phyloP scores from a whole-genome alignment of 2,329 filamentous ascomycete species.

The Macrophomina tecta region DNA sequence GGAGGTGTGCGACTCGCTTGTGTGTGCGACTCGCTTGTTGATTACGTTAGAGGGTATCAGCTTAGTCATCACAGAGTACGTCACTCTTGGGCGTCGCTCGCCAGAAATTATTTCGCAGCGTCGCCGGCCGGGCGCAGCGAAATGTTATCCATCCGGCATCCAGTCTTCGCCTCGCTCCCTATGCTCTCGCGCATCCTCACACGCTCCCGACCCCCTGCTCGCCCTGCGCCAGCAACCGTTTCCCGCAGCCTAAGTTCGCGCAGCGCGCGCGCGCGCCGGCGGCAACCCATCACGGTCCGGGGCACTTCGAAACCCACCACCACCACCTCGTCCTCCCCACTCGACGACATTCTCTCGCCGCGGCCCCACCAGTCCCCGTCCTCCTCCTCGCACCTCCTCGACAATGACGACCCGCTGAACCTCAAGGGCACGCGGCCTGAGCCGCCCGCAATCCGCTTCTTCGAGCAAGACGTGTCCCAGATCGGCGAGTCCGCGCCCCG shows the following conservation, averaged over 20 bases:
- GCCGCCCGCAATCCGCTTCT: conserved; percentile 10
- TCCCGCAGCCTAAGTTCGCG: background rate
- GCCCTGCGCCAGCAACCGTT: background rate
- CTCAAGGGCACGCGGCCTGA: background rate
- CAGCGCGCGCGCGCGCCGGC: conserved; percentile 3
- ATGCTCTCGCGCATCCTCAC: background rate
- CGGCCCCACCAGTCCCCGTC: too few species aligned
- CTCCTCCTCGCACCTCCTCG: background rate
- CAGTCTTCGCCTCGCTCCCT: too few species aligned
- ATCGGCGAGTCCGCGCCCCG: background rate
- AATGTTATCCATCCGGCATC: too few species aligned
- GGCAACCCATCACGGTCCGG: background rate
- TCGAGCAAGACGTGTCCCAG: conserved; percentile 5
- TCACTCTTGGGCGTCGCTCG: too few species aligned
- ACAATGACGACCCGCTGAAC: conserved; percentile 8
- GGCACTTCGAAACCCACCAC: background rate
- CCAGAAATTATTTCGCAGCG: too few species aligned
- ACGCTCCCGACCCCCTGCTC: background rate
- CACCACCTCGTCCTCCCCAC: background rate
- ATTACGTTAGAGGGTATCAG: too few species aligned
- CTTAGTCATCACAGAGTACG: too few species aligned
- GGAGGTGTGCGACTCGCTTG: too few species aligned
- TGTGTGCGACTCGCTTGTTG: too few species aligned
- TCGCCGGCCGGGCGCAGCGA: too few species aligned
- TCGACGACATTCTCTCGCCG: background rate